Evolutionary conservation across 2,329 filamentous ascomycete species (phyloP), one percentile per base, ranked within the genome.

Genomic region (Calycina herbarum): DNA sequence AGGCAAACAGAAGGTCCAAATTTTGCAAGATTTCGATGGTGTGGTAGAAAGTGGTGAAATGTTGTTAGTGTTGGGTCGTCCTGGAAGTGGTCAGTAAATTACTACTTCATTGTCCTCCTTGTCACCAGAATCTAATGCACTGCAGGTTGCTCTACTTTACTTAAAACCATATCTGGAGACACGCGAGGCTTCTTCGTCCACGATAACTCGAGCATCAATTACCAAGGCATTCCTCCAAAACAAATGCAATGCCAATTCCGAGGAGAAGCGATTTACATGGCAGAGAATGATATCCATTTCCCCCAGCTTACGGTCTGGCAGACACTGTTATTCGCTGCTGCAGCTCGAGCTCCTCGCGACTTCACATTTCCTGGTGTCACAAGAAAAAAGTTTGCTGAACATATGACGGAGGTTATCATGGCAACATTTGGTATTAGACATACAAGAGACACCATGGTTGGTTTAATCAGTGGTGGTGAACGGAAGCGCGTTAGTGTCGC

Each of bases 401-500:
- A 68, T 33, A 65, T 71, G 63, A 59, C 67, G 45, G 81, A 85
- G 31, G 87, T 90, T 0, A 85, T 90, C 67, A 88, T 90, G 76
- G 89, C 89, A 24, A 77, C 89, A 0, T 92, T 90, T 72, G 89
- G 89, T 70, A 85, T 92, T 45, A 86, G 85, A 35, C 89, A 92
- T 72, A 90, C 88, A 0, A 82, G 88, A 71, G 82, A 87, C 67
- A 93, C 89, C 17, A 89, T 88, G 71, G 88, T 93, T 5, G 90
- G 90, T 17, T 90, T 90, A 48, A 83, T 91, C 0, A 88, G 85
- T 1, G 89, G 88, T n/a, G 88, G 89, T 20, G 88, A 91, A 73
- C 81, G 87, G 62, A 93, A 94, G 79, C 87, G 92, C 73, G 91
- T 94, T 5, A 90, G 87, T 24, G 92, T 94, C 67, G 90, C 89